Base-by-base conservation (phyloP, 2,329 filamentous ascomycete genomes). In the Pseudogymnoascus sp. region DNA sequence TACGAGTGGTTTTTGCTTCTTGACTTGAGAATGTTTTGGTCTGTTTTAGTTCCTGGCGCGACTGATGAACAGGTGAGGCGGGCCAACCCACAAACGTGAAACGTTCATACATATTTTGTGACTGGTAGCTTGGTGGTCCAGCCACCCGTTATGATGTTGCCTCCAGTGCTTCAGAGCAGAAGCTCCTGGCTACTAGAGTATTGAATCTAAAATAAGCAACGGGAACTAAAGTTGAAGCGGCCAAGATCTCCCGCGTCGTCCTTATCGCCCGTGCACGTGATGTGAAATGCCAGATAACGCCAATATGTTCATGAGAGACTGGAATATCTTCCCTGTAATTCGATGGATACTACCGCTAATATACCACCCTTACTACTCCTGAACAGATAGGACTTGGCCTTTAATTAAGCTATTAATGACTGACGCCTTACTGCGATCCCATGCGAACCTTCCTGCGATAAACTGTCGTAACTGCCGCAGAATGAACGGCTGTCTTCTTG, bases 91-190 rank as follows among this genome's bases (percentile, higher is more conserved):
- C 47, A 54, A 18, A 33, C 16, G 33, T 33, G 43, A 54, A 54
- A 54, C 43, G 25, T 30, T 35, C 28, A 20, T 54, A 35, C 28
- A 54, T 54, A 54, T 54, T 54, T 54, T 54, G 47, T 54, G 47
- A 54, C 28, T 33, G 9, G 28, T 54, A 35, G 28, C 11, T 33
- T 54, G 33, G 33, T 20, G 47, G 33, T 54, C 33, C 16, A 20
- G 6, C n/a, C 16, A 33, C 16, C 47, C 33, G 6, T 9, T n/a
- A 33, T 16, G 33, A 14, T 14, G 47, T 33, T 18, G 25, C 47
- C 47, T 54, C 47, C 11, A 33, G 28, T 12, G 9, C 9, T 54
- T 33, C 33, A n/a, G 16, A 54, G 16, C 28, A 35, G 4, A 20
- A 20, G 47, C 28, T 7, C 4, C 28, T 20, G 25, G 47, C 28